These are phyloP conservation scores for Paecilomyces variotii DNA, from an alignment of 2,329 filamentous ascomycete species.

Conservation along the genomic window DNA sequence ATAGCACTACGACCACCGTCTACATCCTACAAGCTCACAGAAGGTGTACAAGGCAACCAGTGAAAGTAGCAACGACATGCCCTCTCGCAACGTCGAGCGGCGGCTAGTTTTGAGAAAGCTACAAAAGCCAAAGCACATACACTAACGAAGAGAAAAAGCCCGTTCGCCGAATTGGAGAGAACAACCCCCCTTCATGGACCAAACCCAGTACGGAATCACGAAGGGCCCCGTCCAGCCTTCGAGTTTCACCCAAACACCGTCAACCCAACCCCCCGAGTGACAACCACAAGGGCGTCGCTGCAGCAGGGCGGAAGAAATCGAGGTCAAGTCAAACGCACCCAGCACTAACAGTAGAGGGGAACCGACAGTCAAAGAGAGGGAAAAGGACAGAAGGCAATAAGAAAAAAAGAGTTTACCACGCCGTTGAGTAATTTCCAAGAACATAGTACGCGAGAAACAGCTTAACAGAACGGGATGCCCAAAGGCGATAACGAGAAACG, in stretches of 20 bases:
- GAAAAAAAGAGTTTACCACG: conserved; percentile 16
- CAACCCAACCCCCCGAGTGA: conserved; percentile 14
- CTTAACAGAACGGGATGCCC: conserved; percentile 7
- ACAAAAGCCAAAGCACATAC: conserved; percentile 16
- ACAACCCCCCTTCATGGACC: conserved; percentile 13
- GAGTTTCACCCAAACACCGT: conserved; percentile 21
- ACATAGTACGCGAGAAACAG: conserved; percentile 12
- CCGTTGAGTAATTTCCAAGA: conserved; percentile 24
- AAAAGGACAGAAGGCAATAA: conserved; percentile 16
- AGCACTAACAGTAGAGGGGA: neutral
- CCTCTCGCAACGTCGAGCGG: neutral
- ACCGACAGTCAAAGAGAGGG: conserved; percentile 15
- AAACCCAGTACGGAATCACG: conserved; percentile 7
- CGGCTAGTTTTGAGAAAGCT: conserved; percentile 2
- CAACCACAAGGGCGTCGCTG: conserved; percentile 3
- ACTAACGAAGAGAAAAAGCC: conserved; percentile 12
- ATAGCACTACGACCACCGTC: neutral
- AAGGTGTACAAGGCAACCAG: neutral
- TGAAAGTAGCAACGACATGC: neutral
- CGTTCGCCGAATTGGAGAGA: conserved; percentile 18
- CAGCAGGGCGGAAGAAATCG: neutral
- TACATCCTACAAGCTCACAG: neutral
- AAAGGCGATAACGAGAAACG: conserved; percentile 10
- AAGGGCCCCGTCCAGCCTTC: conserved; percentile 8
- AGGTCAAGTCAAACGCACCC: neutral